Conservation (phyloP, 495 filamentous ascomycete species). For the Penicillium ochrochloron region DNA sequence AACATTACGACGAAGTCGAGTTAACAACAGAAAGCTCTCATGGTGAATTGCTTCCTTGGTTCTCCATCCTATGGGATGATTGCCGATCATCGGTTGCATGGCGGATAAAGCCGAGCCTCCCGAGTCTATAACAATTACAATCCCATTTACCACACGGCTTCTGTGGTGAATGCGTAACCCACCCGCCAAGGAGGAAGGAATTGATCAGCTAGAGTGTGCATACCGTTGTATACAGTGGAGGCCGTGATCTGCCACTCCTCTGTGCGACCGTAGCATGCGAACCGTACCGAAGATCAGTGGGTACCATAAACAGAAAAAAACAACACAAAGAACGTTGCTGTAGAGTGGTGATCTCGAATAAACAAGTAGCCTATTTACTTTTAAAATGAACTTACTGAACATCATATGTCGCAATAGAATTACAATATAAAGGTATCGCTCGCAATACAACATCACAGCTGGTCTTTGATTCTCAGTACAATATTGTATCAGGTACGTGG, state of each 20-base stretch:
- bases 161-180: not conserved
- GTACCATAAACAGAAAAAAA: not conserved
- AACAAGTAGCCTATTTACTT: not conserved
- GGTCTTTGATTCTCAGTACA: not conserved
- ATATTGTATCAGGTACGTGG: not conserved
- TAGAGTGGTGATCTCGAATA: not conserved
- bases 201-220: not conserved
- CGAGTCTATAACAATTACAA: not conserved
- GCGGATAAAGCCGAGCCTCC: conserved; percentile 8
- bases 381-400: not conserved
- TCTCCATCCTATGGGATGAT: not conserved
- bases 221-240: conserved; percentile 1
- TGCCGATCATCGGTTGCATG: conserved; percentile 10
- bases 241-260: conserved; percentile 9
- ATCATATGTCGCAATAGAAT: not conserved
- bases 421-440: too few relatives aligned
- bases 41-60: not conserved
- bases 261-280: conserved; percentile 21
- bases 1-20: not conserved
- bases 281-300: conserved; percentile 17
- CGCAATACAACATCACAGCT: not conserved
- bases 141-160: not conserved
- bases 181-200: not conserved
- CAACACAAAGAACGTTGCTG: not conserved
- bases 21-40: not conserved